A percentile compares a stretch with the other conserved stretches of the same genome.
Conservation (phyloP, 148 eudicot species). For the Euryodendron excelsum region DNA sequence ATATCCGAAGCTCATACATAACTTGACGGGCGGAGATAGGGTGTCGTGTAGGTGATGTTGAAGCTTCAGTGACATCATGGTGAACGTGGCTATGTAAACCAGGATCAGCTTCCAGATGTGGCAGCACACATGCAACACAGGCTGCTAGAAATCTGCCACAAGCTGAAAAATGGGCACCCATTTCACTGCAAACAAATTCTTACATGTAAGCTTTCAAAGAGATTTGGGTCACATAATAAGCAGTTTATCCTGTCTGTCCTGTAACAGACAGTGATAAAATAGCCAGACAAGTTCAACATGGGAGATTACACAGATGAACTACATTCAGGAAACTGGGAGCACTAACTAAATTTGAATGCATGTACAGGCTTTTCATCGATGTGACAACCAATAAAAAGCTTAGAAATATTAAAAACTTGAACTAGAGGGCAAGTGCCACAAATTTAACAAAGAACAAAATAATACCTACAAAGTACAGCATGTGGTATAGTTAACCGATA, state of each 20-base stretch:
- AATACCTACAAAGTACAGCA: constrained; percentile 97
- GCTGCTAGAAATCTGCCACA: constrained; percentile 98
- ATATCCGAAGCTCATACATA: constrained; percentile 93
- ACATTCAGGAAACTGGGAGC: constrained; percentile 7
- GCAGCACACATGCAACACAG: constrained; percentile 93
- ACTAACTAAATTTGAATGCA: background rate
- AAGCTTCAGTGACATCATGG: constrained; percentile 54
- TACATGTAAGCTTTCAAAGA: constrained; percentile 10
- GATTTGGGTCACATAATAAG: background rate
- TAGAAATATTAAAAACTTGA: background rate
- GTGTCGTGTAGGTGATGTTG: constrained; percentile 94
- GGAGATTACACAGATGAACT: background rate
- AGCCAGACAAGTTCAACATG: background rate
- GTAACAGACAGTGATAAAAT: background rate
- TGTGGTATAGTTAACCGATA: constrained; percentile 89
- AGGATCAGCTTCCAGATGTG: constrained; percentile 66
- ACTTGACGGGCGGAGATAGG: constrained; percentile 91
- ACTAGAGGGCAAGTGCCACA: background rate
- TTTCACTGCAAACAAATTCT: constrained; percentile 67
- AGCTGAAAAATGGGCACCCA: constrained; percentile 99
- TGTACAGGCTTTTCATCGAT: background rate
- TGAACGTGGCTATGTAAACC: constrained; percentile 56
- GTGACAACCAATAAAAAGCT: background rate
- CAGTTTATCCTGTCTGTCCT: background rate
- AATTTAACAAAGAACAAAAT: constrained; percentile 7